Percentiles rank a stretch among this genome's conserved stretches.
These are phyloP conservation scores for Peniophora sp. DNA, from an alignment of 1,284 basidiomycete species.

Conservation along the genomic window DNA sequence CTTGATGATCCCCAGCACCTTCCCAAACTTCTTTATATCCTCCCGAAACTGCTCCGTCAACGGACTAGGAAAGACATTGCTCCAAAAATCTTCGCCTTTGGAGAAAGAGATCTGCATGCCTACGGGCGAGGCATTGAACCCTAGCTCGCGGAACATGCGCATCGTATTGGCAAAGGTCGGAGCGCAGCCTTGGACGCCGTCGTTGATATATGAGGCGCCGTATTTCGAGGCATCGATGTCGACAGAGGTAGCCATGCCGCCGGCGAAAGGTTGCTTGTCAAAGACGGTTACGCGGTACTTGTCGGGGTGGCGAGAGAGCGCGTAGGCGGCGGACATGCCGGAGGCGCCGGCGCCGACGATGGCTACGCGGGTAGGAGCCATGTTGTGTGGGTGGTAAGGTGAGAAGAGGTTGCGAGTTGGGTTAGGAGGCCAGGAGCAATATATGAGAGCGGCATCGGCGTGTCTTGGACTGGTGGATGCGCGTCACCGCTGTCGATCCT, in stretches of 20 bases:
- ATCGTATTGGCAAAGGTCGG: conserved; percentile 56
- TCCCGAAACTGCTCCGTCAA: conserved; percentile 38
- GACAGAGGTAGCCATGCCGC: conserved; percentile 58
- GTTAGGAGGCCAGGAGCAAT: too few relatives aligned
- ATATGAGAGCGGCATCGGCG: too few relatives aligned
- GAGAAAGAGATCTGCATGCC: conserved; percentile 62
- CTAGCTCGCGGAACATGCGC: conserved; percentile 47
- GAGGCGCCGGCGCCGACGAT: conserved; percentile 45
- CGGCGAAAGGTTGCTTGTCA: conserved; percentile 42
- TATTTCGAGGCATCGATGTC: conserved; percentile 38
- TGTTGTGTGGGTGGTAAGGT: not conserved
- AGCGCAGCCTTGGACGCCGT: conserved; percentile 48
- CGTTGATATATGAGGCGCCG: conserved; percentile 51
- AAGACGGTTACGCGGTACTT: conserved; percentile 48
- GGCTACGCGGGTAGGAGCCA: conserved; percentile 29
- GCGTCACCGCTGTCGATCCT: too few relatives aligned
- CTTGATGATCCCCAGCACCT: conserved; percentile 45
- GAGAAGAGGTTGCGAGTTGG: too few relatives aligned
- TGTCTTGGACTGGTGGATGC: too few relatives aligned
- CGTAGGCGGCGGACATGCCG: conserved; percentile 51
- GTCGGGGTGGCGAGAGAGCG: conserved; percentile 44
- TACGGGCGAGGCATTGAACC: conserved; percentile 43
- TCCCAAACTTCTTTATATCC: conserved; percentile 55
- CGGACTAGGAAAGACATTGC: conserved; percentile 55
- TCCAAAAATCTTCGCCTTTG: conserved; percentile 56